These are phyloP conservation scores for Diospyros lotus DNA, from an alignment of 148 eudicot species.

Conservation along the genomic window DNA sequence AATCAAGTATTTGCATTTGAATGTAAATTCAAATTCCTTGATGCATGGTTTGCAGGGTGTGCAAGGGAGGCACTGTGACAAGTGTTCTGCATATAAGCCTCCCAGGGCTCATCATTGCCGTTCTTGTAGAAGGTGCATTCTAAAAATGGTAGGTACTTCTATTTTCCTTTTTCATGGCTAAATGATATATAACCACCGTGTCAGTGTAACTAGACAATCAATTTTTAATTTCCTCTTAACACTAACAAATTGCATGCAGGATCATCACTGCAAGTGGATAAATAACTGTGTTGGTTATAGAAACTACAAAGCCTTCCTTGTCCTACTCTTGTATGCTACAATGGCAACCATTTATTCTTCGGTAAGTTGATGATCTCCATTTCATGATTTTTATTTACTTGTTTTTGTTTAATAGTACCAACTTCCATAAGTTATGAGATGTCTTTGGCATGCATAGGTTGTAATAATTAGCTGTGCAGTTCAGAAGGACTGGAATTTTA, in stretches of 20 bases:
- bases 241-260: constrained; percentile 33
- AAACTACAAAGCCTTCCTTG: constrained; percentile 59
- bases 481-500: constrained; percentile 39
- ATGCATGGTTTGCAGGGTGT: constrained; percentile 23
- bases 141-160: constrained; percentile 46
- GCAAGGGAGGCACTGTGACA: constrained; percentile 37
- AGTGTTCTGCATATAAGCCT: constrained; percentile 63
- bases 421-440: background rate
- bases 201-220: background rate
- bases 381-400: background rate
- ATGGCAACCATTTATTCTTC: constrained; percentile 40
- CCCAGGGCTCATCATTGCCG: constrained; percentile 77
- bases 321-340: constrained; percentile 49
- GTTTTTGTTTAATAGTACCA: background rate
- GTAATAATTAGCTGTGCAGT: constrained; percentile 27
- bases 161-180: background rate
- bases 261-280: constrained; percentile 74
- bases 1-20: background rate
- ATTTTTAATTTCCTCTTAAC: background rate
- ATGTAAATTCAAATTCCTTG: constrained; percentile 4
- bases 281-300: constrained; percentile 69
- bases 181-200: background rate
- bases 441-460: constrained; percentile 30
- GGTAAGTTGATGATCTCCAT: constrained; percentile 31
- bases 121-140: constrained; percentile 50